Base-by-base conservation (phyloP, 2,329 filamentous ascomycete genomes). In the Talaromyces sp. region DNA sequence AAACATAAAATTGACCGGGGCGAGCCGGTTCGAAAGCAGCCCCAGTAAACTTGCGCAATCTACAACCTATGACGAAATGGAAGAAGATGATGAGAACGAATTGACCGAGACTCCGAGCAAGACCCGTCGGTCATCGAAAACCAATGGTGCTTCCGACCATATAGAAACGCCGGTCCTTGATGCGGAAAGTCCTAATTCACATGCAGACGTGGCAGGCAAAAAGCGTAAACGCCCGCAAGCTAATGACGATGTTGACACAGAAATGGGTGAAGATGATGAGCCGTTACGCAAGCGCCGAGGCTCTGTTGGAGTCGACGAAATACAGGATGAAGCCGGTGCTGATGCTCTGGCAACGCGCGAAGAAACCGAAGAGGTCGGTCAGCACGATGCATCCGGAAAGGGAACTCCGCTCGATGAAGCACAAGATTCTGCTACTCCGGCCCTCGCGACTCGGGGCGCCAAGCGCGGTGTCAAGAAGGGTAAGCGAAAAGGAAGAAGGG, bases 1-100 rank as follows among this genome's bases (percentile, higher is more conserved):
- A 71, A 85, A 89, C 71, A 85, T 90, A 10, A 82, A 88, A 50
- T 77, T 89, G 68, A 85, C 83, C 73, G 82, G 83, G 63, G 82
- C 83, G 66, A 54, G n/a, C 45, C 84, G 80, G 63, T 72, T 87
- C 68, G 87, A 90, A 71, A 86, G 85, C 69, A 92, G 88, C 63
- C 90, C 91, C 3, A 93, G 89, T 82, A 94, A 93, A 80, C 84
- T 93, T 66, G 87, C 87, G 69, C 86, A 89, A 67, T 82, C 84
- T 65, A 81, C 82, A 16, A 79, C 76, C 8, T 75, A 79, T 56
- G 76, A 81, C 24, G 76, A 80, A 62, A 73, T 77, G 41, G 80
- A 82, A 37, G 85, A 86, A 65, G 84, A 83, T 45, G 82, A 85
- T 63, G 82, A 82, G 27, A 78, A 79, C 37, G 69, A 75, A 48